A percentile compares a stretch with the other conserved stretches of the same genome.
phyloP scores from a whole-genome alignment of 2,329 filamentous ascomycete genomes.

The Stachybotrys echinatus region DNA sequence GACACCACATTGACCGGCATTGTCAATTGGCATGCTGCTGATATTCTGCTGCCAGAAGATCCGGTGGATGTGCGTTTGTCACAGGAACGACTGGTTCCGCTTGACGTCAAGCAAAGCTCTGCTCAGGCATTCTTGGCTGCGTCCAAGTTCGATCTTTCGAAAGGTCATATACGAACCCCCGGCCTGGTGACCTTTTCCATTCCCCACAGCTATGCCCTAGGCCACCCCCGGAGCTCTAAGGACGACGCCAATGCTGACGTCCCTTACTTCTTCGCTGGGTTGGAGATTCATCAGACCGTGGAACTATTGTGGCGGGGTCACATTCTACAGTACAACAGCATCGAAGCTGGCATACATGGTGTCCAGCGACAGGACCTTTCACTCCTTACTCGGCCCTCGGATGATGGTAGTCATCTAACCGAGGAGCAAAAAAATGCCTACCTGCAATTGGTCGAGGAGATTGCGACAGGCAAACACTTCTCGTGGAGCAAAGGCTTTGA shows the following conservation, averaged over 20 bases:
- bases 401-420: slow-evolving; percentile 3
- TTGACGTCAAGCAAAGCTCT: slow-evolving; percentile 30
- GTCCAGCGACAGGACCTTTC: slow-evolving; percentile 46
- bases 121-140: slow-evolving; percentile 37
- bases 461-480: slow-evolving; percentile 24
- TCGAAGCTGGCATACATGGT: slow-evolving; percentile 46
- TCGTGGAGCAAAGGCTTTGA: slow-evolving; percentile 27
- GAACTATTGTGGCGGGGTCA: slow-evolving; percentile 36
- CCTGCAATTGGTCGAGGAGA: slow-evolving; percentile 19
- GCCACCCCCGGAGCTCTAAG: neutral
- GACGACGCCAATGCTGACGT: slow-evolving; percentile 11
- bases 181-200: slow-evolving; percentile 21
- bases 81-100: slow-evolving; percentile 27
- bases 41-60: slow-evolving; percentile 40
- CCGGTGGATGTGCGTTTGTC: slow-evolving; percentile 44
- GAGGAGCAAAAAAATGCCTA: slow-evolving; percentile 11
- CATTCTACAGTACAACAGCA: slow-evolving; percentile 44
- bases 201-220: slow-evolving; percentile 14
- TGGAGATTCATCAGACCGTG: slow-evolving; percentile 45
- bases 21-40: slow-evolving; percentile 22
- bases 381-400: slow-evolving; percentile 18
- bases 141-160: slow-evolving; percentile 40
- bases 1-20: slow-evolving; percentile 26
- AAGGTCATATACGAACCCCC: slow-evolving; percentile 35
- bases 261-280: slow-evolving; percentile 39